Base-by-base conservation (phyloP, 768 basidiomycete species). In the Lactarius vividus region DNA sequence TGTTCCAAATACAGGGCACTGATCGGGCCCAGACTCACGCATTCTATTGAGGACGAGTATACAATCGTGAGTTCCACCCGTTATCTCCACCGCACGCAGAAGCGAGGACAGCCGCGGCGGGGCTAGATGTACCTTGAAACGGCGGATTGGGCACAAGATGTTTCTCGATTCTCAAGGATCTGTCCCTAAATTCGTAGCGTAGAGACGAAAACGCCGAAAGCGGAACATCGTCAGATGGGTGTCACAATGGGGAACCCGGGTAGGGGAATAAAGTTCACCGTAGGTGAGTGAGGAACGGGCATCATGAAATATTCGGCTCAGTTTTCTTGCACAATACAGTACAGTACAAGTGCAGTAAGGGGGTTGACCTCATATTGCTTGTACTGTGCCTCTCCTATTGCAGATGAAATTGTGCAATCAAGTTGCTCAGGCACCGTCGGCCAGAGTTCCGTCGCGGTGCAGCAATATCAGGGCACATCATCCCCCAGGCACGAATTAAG, bases 271-370 rank as follows among this genome's bases (percentile, higher is more conserved):
- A 62, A 66, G 57, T 62, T 57, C 61, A 11, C 35, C 35, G 61
- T 62, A 62, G 40, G 57, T 39, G 33, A 33, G 33, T 33, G 29
- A 29, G 42, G 56, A 29, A 42, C 29, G 26, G 37, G 39, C 23
- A 62, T 46, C 60, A 35, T 67, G 42, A 52, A 63, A 58, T 54
- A 54, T 58, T 66, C 61, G 61, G 61, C 23, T 2, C 23, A 11
- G 54, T 8, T 18, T 33, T 58, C 39, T 40, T 37, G 46, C 65
- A 66, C 37, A 57, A 37, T 59, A n/a, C 40, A 57, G 42, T 42
- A 42, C 8, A 3, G 37, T 15, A 11, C 15, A 7, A 3, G 37
- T 15, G 11, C 15, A 4, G 20, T 56, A 57, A 61, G 52, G 33
- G 29, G 52, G 33, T 4, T 4, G 46, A 26, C 23, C 20, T 5